Base-by-base conservation (phyloP, 306 rosid genomes). In the Aeschynomene evenia region DNA sequence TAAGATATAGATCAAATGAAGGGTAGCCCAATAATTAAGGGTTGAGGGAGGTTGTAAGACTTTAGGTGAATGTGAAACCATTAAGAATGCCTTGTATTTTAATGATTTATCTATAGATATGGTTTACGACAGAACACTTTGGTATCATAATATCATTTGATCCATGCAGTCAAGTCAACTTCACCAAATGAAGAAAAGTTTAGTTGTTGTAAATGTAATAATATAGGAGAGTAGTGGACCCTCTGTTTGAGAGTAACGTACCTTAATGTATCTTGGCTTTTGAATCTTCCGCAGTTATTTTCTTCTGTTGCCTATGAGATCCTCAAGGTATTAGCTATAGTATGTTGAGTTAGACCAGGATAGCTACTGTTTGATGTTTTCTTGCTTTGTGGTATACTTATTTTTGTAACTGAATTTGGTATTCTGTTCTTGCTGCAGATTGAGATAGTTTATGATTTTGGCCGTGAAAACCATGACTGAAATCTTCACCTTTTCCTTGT, bases 401-500 rank as follows among this genome's bases (percentile, higher is more conserved):
- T 48, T 77, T 66, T 77, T 66, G 37, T 75, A 63, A 63, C 73
- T 53, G 36, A 18, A 46, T 80, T 66, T 75, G 52, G 20, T 77
- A 29, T 62, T 40, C 14, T 54, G 22, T 75, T 39, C 43, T 45
- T 71, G 13, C 65, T 77, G 83, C 87, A 93, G 98, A 85, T 93
- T 81, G 97, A 90, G 88, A 88, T 92, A 65, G 73, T 85, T 60
- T 94, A 88, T 69, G 53, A 90, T 85, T 94, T 81, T 77, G 98
- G 98, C 39, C 85, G 83, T 58, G 98, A 93, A 88, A 87, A 88
- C 68, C 80, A 90, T 54, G 65, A 78, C 89, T 88, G 76, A 88
- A 81, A 65, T 48, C 48, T 36, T 70, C 64, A 10, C 42, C 39
- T 31, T 51, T 78, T 66, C 37, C 71, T 18, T 80, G 80, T 61